Evolutionary conservation across 768 basidiomycete species (phyloP).

Genomic region (Agaricus blazei): DNA sequence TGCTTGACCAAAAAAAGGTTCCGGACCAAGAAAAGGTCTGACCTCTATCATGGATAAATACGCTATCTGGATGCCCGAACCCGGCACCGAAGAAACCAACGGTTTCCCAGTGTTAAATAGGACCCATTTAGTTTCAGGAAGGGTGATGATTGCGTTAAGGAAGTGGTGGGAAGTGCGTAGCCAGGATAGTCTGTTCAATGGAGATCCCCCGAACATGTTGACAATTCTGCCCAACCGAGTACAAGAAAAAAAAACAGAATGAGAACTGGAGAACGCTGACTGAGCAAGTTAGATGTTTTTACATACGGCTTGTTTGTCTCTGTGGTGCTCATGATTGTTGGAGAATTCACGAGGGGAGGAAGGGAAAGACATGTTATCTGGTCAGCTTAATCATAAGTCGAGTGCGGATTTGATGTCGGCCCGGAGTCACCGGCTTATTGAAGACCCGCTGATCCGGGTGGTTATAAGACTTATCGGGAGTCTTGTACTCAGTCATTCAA

Average conservation of each 20-base stretch:
- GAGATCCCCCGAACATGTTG: conserved; percentile 53
- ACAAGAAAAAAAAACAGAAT: neutral
- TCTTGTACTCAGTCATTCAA: too few species aligned
- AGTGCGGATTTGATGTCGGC: too few species aligned
- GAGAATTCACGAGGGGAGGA: neutral
- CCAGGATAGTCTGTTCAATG: conserved; percentile 83
- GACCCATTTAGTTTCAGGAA: conserved; percentile 68
- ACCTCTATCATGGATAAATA: conserved; percentile 58
- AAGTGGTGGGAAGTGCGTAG: conserved; percentile 69
- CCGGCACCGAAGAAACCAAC: conserved; percentile 37
- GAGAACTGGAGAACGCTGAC: neutral
- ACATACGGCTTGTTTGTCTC: conserved; percentile 20
- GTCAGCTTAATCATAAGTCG: too few species aligned
- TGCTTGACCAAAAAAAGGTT: conserved; percentile 71
- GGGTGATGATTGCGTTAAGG: conserved; percentile 64
- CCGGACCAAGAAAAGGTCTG: conserved; percentile 57
- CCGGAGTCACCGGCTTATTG: too few species aligned
- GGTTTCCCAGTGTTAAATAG: conserved; percentile 73
- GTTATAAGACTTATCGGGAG: too few species aligned
- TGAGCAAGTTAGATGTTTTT: too few species aligned
- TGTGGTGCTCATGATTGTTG: neutral
- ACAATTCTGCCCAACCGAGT: conserved; percentile 18
- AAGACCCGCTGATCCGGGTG: too few species aligned
- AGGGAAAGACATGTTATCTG: neutral
- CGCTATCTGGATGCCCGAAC: conserved; percentile 28